Base-by-base conservation (phyloP, 306 rosid species). In the Calophaca sinica region DNA sequence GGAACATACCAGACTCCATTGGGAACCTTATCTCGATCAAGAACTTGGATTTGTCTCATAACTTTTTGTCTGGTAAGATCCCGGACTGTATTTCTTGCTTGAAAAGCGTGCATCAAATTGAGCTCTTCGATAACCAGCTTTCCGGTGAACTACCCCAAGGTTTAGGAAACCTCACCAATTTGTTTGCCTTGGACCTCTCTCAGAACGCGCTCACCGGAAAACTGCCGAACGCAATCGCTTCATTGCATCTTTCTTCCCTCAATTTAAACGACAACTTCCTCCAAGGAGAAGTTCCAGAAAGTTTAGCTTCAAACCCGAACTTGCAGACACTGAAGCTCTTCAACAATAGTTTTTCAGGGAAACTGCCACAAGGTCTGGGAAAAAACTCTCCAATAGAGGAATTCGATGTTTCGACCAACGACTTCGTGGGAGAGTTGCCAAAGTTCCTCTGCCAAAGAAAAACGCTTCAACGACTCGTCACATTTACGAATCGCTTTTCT, bases 301-400 rank as follows among this genome's bases (percentile, higher is more conserved):
- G 53, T 74, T 57, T 94, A 55, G 88, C 91, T 61, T 64, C 77
- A 1, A 92, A 82, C 63, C 83, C 86, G 4, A 73, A 89, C 29
- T 84, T 94, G 29, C 3, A 5, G 1, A 9, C 50, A 3, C 44
- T 94, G 67, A 79, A 62, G 14, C 84, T 92, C 81, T 94, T 90
- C 74, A 92, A 94, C 70, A 94, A 94, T 86, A 87, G 86, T 78
- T 90, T 94, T 42, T 83, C 87, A 0, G 96, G 96, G 4, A 45
- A 57, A 14, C 51, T 94, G 0, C 93, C 97, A 0, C 60, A 10
- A 14, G 76, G 81, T 86, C 86, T 94, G 1, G 99, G 98, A 10
- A 67, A 53, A 14, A 38, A 84, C 69, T 86, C 96, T 2, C 54
- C 61, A 2, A 52, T 94, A 64, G 7, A 2, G 3, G 86, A 81